Evolutionary conservation across 2,329 filamentous ascomycete genomes (phyloP), one percentile per base, ranked within the genome.

Genomic region (Exophiala phaeomuriformis): DNA sequence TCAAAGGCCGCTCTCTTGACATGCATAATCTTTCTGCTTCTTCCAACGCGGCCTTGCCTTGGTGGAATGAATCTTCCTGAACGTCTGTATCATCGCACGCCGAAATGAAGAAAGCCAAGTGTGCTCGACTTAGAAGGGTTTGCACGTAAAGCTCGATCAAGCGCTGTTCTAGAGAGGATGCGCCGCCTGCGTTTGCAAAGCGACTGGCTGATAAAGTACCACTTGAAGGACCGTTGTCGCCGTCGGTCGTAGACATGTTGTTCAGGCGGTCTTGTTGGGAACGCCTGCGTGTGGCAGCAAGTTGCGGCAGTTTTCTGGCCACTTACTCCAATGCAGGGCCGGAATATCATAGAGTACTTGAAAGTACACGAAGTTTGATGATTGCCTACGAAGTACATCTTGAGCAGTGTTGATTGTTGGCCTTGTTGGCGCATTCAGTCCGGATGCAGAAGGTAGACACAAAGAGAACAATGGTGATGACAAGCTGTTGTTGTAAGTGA

Each of bases 31-130:
- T 32, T 12, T 51, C 55, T 2, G 51, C 55, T 35, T 54, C 48
- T 30, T 52, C 50, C 19, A 57, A 49, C 2, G 36, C 44, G 12
- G 29, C 30, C n/a, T 49, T 47, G 28, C 44, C 48, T 48, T 48
- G 39, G 28, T 51, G 43, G 10, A 54, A 43, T 1, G 41, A 37
- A 32, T 41, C 37, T 5, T 50, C 28, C 19, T 35, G 32, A n/a
- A 9, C 40, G 4, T 12, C 12, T 12, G 35, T 37, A 10, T 42
- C 33, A 9, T 43, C 45, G 4, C 6, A 6, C 19, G 7, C 28
- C 2, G 55, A 43, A 35, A 44, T 37, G 45, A 52, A 52, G 41
- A 57, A 49, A 27, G 54, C 41, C 5, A 52, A 48, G 35, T 57
- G 55, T 28, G 52, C 49, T 47, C 52, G 55, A 49, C 49, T 47